phyloP scores from a whole-genome alignment of 768 basidiomycete species.

The Mrakia blollopis region DNA sequence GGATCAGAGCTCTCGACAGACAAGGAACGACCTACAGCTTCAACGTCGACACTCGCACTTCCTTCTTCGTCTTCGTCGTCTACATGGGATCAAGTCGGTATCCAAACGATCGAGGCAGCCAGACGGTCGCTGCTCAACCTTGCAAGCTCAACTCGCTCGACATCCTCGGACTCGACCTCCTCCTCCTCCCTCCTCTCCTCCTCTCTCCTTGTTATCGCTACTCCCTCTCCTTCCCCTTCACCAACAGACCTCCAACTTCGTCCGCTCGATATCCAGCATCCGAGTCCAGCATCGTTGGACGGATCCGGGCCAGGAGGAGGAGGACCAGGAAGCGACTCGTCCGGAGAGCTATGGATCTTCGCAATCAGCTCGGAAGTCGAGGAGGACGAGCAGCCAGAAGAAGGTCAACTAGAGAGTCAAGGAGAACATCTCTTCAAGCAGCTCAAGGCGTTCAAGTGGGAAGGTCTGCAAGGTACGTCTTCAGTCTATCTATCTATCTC shows the following conservation, averaged over 20 bases:
- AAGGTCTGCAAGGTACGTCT: neutral
- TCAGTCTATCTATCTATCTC: too few species aligned
- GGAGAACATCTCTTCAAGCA: neutral
- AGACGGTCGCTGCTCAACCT: neutral
- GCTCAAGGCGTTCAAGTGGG: constrained; percentile 1
- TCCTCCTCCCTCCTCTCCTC: neutral
- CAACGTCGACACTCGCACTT: neutral
- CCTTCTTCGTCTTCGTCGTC: neutral
- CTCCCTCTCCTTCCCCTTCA: neutral
- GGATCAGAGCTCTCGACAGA: neutral
- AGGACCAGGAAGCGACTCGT: neutral
- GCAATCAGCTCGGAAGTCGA: constrained; percentile 12
- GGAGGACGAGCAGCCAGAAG: neutral
- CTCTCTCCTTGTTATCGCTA: neutral
- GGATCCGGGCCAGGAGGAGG: neutral
- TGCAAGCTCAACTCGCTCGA: neutral
- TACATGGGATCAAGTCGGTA: neutral
- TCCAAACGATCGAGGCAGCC: neutral
- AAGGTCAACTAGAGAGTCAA: neutral
- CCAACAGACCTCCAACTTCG: neutral
- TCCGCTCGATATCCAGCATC: constrained; percentile 5
- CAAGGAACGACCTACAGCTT: neutral
- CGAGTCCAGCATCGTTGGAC: constrained; percentile 4
- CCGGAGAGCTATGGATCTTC: constrained; percentile 10
- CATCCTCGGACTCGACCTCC: neutral